phyloP scores from a whole-genome alignment of 805 yeast genomes.

The Cyberlindnera maclurae region DNA sequence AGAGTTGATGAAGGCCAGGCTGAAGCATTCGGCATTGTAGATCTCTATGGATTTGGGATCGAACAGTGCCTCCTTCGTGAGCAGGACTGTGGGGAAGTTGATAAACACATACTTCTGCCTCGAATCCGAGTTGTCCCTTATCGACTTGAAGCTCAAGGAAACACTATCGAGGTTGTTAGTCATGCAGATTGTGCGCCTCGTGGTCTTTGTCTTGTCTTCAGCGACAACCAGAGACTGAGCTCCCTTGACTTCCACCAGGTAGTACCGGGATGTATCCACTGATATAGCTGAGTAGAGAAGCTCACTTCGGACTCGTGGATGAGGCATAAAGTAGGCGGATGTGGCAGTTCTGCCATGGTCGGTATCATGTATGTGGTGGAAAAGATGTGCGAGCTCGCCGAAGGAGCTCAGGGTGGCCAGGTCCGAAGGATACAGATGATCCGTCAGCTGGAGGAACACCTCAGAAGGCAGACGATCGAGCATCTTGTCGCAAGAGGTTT shows the following conservation, averaged over 20 bases:
- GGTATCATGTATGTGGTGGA: slow-evolving; percentile 6
- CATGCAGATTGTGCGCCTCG: slow-evolving; percentile 9
- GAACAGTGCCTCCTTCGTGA: slow-evolving; percentile 3
- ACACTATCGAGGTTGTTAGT: slow-evolving; percentile 7
- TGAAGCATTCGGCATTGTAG: not conserved
- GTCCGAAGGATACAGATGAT: slow-evolving; percentile 12
- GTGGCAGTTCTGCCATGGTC: slow-evolving; percentile 1
- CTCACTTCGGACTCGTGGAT: slow-evolving; percentile 1
- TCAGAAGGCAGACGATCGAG: slow-evolving; percentile 5
- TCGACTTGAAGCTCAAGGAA: slow-evolving; percentile 2
- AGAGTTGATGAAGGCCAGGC: not conserved
- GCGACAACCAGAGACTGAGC: slow-evolving; percentile 12
- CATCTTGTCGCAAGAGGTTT: not conserved
- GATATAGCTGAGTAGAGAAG: slow-evolving; percentile 3
- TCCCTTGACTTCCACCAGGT: slow-evolving; percentile 12
- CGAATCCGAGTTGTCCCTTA: not conserved
- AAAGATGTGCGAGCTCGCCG: slow-evolving; percentile 7
- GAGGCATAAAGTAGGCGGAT: slow-evolving; percentile 6
- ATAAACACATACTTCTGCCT: slow-evolving; percentile 9
- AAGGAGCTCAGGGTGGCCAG: slow-evolving; percentile 5
- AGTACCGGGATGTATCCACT: slow-evolving; percentile 10
- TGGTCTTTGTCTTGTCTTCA: slow-evolving; percentile 8
- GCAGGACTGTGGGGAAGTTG: slow-evolving; percentile 1
- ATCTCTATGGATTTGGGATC: slow-evolving; percentile 11
- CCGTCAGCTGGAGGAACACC: slow-evolving; percentile 8